Conservation (phyloP, 768 basidiomycete genomes). For the Daedaleopsis nitida region DNA sequence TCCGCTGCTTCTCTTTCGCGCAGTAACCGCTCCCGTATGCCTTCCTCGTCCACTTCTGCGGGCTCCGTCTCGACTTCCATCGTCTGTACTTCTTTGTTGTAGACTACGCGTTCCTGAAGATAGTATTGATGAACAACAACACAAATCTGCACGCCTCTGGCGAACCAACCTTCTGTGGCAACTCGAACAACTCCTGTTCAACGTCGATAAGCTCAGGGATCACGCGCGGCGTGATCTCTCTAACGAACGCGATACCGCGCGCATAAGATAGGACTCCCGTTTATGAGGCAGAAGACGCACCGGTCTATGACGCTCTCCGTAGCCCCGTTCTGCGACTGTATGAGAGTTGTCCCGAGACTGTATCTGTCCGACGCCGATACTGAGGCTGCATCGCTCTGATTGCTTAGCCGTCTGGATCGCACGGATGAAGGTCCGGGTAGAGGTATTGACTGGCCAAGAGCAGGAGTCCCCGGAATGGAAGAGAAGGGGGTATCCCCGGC, state of each 20-base stretch:
- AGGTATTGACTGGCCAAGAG: conserved; percentile 39
- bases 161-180: conserved; percentile 75
- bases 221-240: conserved; percentile 63
- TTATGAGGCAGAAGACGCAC: conserved; percentile 39
- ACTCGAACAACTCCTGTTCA: conserved; percentile 87
- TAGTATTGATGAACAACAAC: conserved; percentile 1
- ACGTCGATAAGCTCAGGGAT: conserved; percentile 84
- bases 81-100: conserved; percentile 87
- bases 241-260: conserved; percentile 29
- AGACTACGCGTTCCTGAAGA: conserved; percentile 71
- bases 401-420: conserved; percentile 64
- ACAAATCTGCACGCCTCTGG: not conserved
- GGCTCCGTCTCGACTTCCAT: conserved; percentile 60
- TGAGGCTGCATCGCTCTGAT: conserved; percentile 68
- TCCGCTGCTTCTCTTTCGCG: conserved; percentile 68
- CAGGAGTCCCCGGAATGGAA: conserved; percentile 73
- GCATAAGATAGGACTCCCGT: not conserved
- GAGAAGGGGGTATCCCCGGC: conserved; percentile 69
- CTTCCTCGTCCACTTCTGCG: conserved; percentile 53
- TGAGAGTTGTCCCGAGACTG: conserved; percentile 47
- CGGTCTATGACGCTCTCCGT: conserved; percentile 73
- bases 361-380: conserved; percentile 31
- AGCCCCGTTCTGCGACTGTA: conserved; percentile 49
- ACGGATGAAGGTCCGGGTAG: conserved; percentile 39
- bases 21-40: conserved; percentile 69